Evolutionary conservation across 148 eudicot genomes (phyloP), one percentile per base, ranked within the genome.

Genomic region (Cornus kousa): DNA sequence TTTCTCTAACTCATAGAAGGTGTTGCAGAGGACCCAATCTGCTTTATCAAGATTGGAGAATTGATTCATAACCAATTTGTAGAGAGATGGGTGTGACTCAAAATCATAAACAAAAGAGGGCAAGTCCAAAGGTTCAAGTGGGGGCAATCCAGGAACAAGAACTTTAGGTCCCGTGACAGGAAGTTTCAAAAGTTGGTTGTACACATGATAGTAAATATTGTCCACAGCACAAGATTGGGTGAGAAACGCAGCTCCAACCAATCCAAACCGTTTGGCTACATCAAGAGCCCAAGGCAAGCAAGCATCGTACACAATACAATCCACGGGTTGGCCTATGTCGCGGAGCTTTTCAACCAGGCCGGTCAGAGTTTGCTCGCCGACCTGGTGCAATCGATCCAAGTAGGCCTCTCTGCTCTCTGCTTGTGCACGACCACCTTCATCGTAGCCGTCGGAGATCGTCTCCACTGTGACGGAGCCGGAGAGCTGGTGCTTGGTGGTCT

Each of bases 401-500:
- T 62, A 62, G 66, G 23, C 66, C 23, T n/a, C 22, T 5, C 3
- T 3, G 8, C 23, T 73, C 60, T 72, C 75, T 11, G 76, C 71
- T 71, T 73, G 33, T 20, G 22, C 73, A 0, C 17, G 37, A 5
- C 80, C 77, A 9, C 76, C 80, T 14, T 71, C 72, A 23, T 81
- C 83, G 59, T 57, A 77, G 4, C 83, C 83, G 35, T 81, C 83
- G 39, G 83, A 77, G 43, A 71, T 50, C 1, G 80, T 67, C 17
- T 67, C 73, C 2, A 81, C 0, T 3, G 40, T 22, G 5, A 81
- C 53, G 31, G 35, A 39, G 39, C 20, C 39, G 2, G 62, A 5
- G 2, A 23, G 28, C 3, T 50, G 19, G 1, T 68, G 65, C 11
- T 35, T 7, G 37, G 46, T 71, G 37, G 46, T 71, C 53, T 76